Percentiles rank a stretch among this genome's conserved stretches.
These are phyloP conservation scores for Colletotrichum sp. DNA, from an alignment of 2,329 filamentous ascomycete genomes.

Conservation along the genomic window DNA sequence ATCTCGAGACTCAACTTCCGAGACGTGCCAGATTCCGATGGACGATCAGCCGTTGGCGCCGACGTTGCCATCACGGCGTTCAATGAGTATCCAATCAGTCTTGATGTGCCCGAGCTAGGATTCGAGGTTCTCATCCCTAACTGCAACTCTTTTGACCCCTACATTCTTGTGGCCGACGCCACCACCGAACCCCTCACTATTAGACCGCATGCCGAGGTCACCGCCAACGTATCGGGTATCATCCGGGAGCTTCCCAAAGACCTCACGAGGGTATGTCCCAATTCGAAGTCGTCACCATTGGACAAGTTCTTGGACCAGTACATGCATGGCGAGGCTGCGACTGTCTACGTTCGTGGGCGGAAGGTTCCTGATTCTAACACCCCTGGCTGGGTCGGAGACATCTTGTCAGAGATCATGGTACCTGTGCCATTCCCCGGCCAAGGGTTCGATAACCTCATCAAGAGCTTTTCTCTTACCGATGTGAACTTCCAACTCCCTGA, in stretches of 20 bases:
- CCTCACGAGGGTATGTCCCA: conserved; percentile 76
- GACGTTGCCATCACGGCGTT: conserved; percentile 75
- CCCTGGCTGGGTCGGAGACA: conserved; percentile 81
- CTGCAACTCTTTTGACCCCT: conserved; percentile 72
- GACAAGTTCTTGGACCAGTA: conserved; percentile 83
- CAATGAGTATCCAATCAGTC: conserved; percentile 79
- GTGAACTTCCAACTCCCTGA: conserved; percentile 87
- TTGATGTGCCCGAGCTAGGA: conserved; percentile 78
- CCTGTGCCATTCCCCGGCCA: conserved; percentile 85
- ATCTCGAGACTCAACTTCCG: conserved; percentile 81
- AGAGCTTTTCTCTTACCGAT: conserved; percentile 84
- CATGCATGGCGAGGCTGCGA: conserved; percentile 78
- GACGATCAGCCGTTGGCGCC: conserved; percentile 73
- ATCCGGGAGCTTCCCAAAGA: conserved; percentile 76
- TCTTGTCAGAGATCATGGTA: conserved; percentile 82
- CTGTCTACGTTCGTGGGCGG: conserved; percentile 83
- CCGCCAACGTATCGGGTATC: conserved; percentile 72
- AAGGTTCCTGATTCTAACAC: conserved; percentile 68
- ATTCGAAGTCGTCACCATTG: conserved; percentile 79
- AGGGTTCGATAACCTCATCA: conserved; percentile 81
- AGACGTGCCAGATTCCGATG: conserved; percentile 63
- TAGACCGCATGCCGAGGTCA: conserved; percentile 69
- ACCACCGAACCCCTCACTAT: conserved; percentile 71
- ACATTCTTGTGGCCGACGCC: conserved; percentile 81
- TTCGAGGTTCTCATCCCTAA: conserved; percentile 88